phyloP scores from a whole-genome alignment of 257 asterid species.

The Solanum neorickii region DNA sequence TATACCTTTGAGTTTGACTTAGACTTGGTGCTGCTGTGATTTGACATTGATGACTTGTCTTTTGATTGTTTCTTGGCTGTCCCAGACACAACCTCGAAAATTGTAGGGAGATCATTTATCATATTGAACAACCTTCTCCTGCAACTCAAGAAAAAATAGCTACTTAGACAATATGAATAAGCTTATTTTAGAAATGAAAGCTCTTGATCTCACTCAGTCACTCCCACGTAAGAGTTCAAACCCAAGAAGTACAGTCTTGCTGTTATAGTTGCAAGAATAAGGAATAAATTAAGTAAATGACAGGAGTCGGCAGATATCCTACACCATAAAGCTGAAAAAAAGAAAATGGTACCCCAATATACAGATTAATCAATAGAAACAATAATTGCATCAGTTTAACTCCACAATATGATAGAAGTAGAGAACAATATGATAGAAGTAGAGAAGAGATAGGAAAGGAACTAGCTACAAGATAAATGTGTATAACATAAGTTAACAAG shows the following conservation, averaged over 20 bases:
- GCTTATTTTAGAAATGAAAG: neutral
- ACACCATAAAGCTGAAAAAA: neutral
- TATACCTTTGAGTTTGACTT: neutral
- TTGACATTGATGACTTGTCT: constrained; percentile 3
- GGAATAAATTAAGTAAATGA: neutral
- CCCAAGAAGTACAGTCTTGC: neutral
- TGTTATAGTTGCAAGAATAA: neutral
- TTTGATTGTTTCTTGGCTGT: constrained; percentile 1
- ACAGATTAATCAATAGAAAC: neutral
- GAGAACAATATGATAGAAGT: neutral
- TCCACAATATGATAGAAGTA: neutral
- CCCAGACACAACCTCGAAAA: constrained; percentile 4
- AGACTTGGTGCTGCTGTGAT: constrained; percentile 7
- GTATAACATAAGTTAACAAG: neutral
- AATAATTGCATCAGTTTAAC: neutral
- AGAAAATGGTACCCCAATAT: neutral
- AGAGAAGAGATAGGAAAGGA: neutral
- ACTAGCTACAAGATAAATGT: neutral
- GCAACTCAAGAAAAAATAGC: neutral
- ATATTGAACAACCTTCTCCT: constrained; percentile 5
- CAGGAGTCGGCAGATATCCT: neutral
- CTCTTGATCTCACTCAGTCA: neutral
- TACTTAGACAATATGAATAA: neutral
- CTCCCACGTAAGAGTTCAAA: neutral
- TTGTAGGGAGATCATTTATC: constrained; percentile 8